A percentile compares a stretch with the other conserved stretches of the same genome.
Conservation (phyloP, 306 rosid species). For the Potentilla sterilis region DNA sequence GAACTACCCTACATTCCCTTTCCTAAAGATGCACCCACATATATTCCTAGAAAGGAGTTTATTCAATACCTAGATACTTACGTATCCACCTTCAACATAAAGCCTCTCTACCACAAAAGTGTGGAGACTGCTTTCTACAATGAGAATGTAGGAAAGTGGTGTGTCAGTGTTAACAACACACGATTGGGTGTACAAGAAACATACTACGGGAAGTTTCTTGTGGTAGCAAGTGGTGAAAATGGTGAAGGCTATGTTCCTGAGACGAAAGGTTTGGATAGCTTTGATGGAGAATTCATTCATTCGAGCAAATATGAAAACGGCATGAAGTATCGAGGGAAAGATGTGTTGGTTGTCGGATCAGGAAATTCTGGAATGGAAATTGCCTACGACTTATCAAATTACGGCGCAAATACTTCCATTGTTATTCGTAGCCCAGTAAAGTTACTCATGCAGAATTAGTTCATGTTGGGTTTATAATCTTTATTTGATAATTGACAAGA, state of each 20-base stretch:
- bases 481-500: too few relatives aligned
- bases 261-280: background rate
- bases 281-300: background rate
- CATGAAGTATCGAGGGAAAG: background rate
- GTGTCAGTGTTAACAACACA: background rate
- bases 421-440: background rate
- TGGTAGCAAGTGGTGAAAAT: background rate
- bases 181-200: background rate
- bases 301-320: background rate
- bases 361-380: conserved; percentile 1
- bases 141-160: background rate
- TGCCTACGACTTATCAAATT: background rate
- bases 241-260: background rate
- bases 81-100: background rate
- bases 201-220: background rate
- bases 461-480: too few relatives aligned
- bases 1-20: background rate
- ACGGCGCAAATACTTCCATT: background rate
- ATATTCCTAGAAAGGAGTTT: background rate
- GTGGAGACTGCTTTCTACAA: background rate
- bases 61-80: background rate
- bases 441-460: background rate
- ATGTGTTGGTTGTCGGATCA: background rate
- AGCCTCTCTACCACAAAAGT: background rate
- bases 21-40: background rate